These are phyloP conservation scores for Aspergillus sp. DNA, from an alignment of 2,329 filamentous ascomycete genomes.

Conservation along the genomic window DNA sequence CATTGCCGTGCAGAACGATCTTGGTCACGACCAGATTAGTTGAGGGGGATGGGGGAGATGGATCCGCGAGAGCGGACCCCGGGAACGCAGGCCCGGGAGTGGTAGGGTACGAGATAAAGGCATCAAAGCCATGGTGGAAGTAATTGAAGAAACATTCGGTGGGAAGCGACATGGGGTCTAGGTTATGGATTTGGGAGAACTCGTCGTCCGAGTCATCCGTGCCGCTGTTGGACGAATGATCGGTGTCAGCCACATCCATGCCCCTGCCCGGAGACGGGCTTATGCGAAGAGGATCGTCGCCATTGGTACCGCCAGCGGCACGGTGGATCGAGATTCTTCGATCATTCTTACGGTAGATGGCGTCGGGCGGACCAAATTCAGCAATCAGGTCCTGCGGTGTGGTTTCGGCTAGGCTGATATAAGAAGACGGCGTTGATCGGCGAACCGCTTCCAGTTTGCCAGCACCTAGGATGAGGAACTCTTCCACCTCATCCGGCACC, in stretches of 20 bases:
- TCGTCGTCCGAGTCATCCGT: conserved; percentile 69
- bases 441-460: conserved; percentile 77
- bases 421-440: conserved; percentile 65
- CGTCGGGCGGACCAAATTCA: conserved; percentile 88
- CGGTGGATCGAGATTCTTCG: conserved; percentile 81
- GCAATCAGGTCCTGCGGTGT: conserved; percentile 88
- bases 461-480: conserved; percentile 73
- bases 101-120: conserved; percentile 79
- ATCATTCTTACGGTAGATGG: conserved; percentile 89
- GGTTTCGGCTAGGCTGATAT: conserved; percentile 78
- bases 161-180: conserved; percentile 55
- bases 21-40: conserved; percentile 83
- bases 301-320: conserved; percentile 27
- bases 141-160: conserved; percentile 88
- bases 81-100: conserved; percentile 65
- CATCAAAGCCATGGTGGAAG: conserved; percentile 91
- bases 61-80: conserved; percentile 38
- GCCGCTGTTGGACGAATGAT: conserved; percentile 72
- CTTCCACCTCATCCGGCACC: conserved; percentile 84
- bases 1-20: conserved; percentile 88
- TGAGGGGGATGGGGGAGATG: conserved; percentile 27
- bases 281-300: conserved; percentile 34
- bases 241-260: conserved; percentile 61
- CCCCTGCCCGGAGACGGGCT: conserved; percentile 36
- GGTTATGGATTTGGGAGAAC: conserved; percentile 52